phyloP scores from a whole-genome alignment of 345 rosid species.

The Lagerstroemia speciosa region DNA sequence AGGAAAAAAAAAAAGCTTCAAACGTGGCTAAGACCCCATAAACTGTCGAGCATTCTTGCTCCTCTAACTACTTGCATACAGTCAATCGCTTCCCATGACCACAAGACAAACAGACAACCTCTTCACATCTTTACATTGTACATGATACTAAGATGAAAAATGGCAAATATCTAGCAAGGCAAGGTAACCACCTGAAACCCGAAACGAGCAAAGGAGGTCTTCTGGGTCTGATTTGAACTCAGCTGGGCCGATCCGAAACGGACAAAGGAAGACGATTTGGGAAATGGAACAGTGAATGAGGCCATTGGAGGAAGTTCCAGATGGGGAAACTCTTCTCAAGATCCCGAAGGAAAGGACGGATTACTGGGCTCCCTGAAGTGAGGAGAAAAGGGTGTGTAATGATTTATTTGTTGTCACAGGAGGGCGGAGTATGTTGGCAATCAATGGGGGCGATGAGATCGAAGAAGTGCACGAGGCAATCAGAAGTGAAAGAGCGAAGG shows the following conservation, averaged over 20 bases:
- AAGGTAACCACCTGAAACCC: slow-evolving; percentile 12
- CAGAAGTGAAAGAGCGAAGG: not conserved
- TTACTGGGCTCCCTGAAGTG: not conserved
- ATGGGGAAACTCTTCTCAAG: not conserved
- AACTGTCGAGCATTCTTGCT: not conserved
- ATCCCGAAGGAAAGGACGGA: not conserved
- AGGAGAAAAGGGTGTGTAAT: not conserved
- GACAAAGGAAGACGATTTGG: slow-evolving; percentile 43
- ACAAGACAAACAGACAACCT: not conserved
- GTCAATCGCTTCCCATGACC: not conserved
- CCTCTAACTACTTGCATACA: not conserved
- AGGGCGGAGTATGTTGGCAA: not conserved
- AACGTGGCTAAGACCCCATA: not conserved
- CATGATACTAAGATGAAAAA: not conserved
- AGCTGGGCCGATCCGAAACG: slow-evolving; percentile 33
- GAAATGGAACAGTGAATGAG: slow-evolving; percentile 47
- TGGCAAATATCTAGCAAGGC: not conserved
- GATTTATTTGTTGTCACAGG: too few relatives aligned
- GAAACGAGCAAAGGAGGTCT: slow-evolving; percentile 20
- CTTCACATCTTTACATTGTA: not conserved
- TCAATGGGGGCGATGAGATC: slow-evolving; percentile 13
- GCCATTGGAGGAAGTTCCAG: slow-evolving; percentile 33
- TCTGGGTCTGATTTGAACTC: slow-evolving; percentile 14
- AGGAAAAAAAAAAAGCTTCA: not conserved
- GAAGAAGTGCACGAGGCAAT: not conserved